Evolutionary conservation across 352 stramenopile genomes (phyloP).

Genomic region (Phytophthora agathidicida): DNA sequence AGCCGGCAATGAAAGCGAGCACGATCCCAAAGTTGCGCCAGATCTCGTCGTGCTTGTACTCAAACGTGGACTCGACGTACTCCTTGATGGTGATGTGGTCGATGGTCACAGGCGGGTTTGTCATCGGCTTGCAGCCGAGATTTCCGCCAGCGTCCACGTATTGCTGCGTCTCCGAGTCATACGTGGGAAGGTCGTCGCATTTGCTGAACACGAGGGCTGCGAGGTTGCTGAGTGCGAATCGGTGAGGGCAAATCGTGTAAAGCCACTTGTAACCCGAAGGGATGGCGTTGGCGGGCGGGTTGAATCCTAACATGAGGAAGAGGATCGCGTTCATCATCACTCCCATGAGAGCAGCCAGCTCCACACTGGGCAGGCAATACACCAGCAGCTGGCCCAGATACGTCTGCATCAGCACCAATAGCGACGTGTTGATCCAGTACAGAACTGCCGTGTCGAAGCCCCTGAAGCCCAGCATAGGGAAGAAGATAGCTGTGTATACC

Average conservation of each 20-base stretch:
- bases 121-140: slow-evolving; percentile 50
- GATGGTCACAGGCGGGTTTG: slow-evolving; percentile 35
- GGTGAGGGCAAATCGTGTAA: slow-evolving; percentile 40
- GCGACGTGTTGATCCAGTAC: slow-evolving; percentile 64
- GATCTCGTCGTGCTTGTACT: slow-evolving; percentile 66
- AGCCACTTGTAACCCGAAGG: slow-evolving; percentile 65
- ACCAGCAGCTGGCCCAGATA: slow-evolving; percentile 59
- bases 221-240: slow-evolving; percentile 47
- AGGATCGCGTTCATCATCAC: slow-evolving; percentile 62
- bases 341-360: slow-evolving; percentile 44
- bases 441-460: slow-evolving; percentile 46
- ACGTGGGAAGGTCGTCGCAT: slow-evolving; percentile 44
- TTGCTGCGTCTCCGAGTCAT: slow-evolving; percentile 23
- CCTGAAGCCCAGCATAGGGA: slow-evolving; percentile 58
- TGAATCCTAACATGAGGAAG: slow-evolving; percentile 65
- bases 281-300: slow-evolving; percentile 47
- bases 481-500: slow-evolving; percentile 63
- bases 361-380: slow-evolving; percentile 47
- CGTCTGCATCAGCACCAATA: slow-evolving; percentile 53
- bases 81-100: slow-evolving; percentile 55
- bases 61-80: slow-evolving; percentile 53
- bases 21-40: slow-evolving; percentile 49
- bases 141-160: slow-evolving; percentile 35
- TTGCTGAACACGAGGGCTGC: slow-evolving; percentile 46
- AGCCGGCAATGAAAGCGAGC: slow-evolving; percentile 51